phyloP scores from a whole-genome alignment of 257 asterid species.

The Lithospermum erythrorhizon region DNA sequence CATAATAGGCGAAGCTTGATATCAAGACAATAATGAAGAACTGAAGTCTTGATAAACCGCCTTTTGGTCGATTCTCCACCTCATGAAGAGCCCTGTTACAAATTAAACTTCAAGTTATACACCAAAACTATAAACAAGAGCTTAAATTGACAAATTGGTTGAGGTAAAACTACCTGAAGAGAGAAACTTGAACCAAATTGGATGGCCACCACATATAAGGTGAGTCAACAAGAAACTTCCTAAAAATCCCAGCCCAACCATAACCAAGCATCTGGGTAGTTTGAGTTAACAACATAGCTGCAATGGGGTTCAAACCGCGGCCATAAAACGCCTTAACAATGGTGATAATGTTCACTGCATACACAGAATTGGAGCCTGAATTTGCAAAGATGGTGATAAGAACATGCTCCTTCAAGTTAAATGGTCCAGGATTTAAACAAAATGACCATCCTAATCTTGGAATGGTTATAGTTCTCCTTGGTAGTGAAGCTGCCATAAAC shows the following conservation, averaged over 20 bases:
- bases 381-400: slow-evolving; percentile 57
- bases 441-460: slow-evolving; percentile 46
- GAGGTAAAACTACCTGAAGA: slow-evolving; percentile 20
- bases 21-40: slow-evolving; percentile 44
- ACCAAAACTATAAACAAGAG: too few species aligned
- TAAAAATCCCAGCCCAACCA: slow-evolving; percentile 67
- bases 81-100: slow-evolving; percentile 46
- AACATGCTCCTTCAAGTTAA: slow-evolving; percentile 62
- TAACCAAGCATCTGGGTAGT: slow-evolving; percentile 67
- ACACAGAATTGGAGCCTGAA: slow-evolving; percentile 35
- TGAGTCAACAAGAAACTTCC: slow-evolving; percentile 54
- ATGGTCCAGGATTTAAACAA: slow-evolving; percentile 59
- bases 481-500: slow-evolving; percentile 56
- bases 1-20: slow-evolving; percentile 53
- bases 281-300: slow-evolving; percentile 42
- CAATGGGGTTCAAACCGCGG: slow-evolving; percentile 30
- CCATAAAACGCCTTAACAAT: slow-evolving; percentile 51
- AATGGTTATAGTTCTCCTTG: slow-evolving; percentile 17
- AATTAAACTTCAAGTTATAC: background rate
- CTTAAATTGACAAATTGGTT: background rate
- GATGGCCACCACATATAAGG: slow-evolving; percentile 89
- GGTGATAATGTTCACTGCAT: slow-evolving; percentile 41
- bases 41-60: slow-evolving; percentile 58
- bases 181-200: slow-evolving; percentile 64
- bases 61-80: slow-evolving; percentile 36